Conservation (phyloP, 495 filamentous ascomycete genomes). For the Tuber aestivum region DNA sequence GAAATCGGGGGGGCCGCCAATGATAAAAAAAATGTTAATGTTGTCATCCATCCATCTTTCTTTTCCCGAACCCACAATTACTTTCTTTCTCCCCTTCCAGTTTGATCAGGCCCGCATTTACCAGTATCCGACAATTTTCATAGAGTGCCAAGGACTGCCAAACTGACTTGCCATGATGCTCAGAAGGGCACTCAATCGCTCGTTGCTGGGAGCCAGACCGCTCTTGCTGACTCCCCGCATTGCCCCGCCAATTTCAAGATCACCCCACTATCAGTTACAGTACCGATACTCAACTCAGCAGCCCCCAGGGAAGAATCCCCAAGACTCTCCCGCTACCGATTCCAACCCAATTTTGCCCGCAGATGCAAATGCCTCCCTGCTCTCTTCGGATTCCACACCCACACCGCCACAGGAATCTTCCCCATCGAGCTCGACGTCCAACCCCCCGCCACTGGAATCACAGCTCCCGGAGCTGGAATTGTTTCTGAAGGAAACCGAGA, state of each 20-base stretch:
- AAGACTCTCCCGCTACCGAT: conserved; percentile 6
- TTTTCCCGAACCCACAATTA: background rate
- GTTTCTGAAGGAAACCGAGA: background rate
- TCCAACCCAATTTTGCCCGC: conserved; percentile 15
- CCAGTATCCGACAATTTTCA: background rate
- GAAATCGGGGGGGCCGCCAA: background rate
- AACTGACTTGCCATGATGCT: conserved; percentile 20
- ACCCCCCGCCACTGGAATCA: background rate
- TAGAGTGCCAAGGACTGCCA: background rate
- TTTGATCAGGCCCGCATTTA: background rate
- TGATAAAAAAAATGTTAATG: background rate
- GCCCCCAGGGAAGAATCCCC: conserved; percentile 12
- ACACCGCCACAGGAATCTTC: conserved; percentile 5
- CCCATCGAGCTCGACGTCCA: conserved; percentile 4
- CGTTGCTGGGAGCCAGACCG: conserved; percentile 19
- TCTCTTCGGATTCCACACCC: conserved; percentile 1
- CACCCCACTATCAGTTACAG: background rate
- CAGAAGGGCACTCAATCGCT: conserved; percentile 28
- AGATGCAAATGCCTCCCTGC: conserved; percentile 12
- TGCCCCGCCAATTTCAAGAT: conserved; percentile 17
- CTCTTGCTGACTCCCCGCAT: conserved; percentile 14
- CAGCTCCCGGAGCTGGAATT: background rate
- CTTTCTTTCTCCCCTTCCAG: background rate
- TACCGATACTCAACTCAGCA: conserved; percentile 5
- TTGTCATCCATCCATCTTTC: background rate